Conservation (phyloP, 164 flowering plant species). For the Stephania cephalantha region DNA sequence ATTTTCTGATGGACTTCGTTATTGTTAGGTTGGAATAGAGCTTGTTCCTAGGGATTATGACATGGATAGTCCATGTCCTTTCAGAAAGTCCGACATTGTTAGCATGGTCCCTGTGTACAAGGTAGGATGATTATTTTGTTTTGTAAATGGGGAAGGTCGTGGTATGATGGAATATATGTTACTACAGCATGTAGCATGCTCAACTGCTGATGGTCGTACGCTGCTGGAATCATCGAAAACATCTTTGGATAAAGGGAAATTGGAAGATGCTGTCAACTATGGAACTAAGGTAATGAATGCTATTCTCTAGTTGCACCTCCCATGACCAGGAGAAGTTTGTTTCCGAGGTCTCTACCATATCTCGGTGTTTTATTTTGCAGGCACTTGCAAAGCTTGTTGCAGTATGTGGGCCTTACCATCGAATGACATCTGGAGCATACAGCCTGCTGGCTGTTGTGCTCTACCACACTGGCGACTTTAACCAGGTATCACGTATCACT, state of each 20-base stretch:
- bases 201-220: slow-evolving; percentile 96
- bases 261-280: slow-evolving; percentile 95
- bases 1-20: background rate
- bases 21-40: slow-evolving; percentile 83
- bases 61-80: slow-evolving; percentile 67
- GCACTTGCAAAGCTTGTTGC: slow-evolving; percentile 84
- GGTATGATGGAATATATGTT: slow-evolving; percentile 10
- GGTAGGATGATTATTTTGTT: slow-evolving; percentile 31
- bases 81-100: slow-evolving; percentile 56
- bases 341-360: background rate
- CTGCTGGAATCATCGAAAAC: slow-evolving; percentile 89
- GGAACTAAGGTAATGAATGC: slow-evolving; percentile 68
- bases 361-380: slow-evolving; percentile 34
- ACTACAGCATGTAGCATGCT: slow-evolving; percentile 89
- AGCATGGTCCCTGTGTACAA: slow-evolving; percentile 91
- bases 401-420: slow-evolving; percentile 94
- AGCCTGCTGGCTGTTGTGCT: slow-evolving; percentile 98
- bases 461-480: slow-evolving; percentile 94
- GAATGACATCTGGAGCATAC: slow-evolving; percentile 98
- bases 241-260: slow-evolving; percentile 89
- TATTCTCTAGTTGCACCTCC: background rate
- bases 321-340: background rate
- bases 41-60: slow-evolving; percentile 90
- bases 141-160: slow-evolving; percentile 4
- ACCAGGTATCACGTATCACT: slow-evolving; percentile 49